A percentile compares a stretch with the other conserved stretches of the same genome.
Evolutionary conservation across 2,329 filamentous ascomycete species (phyloP).

Genomic region (Sporothrix euskadiensis): DNA sequence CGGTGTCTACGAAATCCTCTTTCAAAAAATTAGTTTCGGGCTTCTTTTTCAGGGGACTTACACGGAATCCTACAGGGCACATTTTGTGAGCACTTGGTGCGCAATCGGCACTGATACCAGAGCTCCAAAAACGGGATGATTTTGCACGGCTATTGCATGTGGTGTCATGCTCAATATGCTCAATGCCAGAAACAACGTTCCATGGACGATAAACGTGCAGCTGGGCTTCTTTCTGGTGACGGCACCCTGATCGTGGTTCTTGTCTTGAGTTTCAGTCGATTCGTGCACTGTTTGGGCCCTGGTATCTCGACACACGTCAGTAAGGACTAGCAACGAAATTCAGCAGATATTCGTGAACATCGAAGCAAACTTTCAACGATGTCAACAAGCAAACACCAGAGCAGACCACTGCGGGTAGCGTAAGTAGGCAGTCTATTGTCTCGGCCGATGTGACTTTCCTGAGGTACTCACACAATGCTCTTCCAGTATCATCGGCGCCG

Average conservation of each 20-base stretch:
- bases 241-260: neutral
- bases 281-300: neutral
- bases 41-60: neutral
- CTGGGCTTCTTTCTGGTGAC: neutral
- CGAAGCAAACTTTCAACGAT: neutral
- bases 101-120: neutral
- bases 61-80: neutral
- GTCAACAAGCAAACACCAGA: neutral
- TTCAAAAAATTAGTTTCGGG: neutral
- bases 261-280: neutral
- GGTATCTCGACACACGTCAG: neutral
- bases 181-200: neutral
- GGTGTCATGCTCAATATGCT: conserved; percentile 5
- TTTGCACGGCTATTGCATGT: neutral
- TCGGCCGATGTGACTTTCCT: too few species aligned
- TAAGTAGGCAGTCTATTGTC: neutral
- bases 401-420: neutral
- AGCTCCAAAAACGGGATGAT: neutral
- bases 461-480: too few species aligned
- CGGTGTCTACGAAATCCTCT: conserved; percentile 2
- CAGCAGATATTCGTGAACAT: neutral
- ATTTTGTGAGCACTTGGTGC: neutral
- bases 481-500: conserved; percentile 23
- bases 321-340: neutral
- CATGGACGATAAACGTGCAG: neutral